These are phyloP conservation scores for Neurospora sp. DNA, from an alignment of 495 filamentous ascomycete species.

Conservation along the genomic window DNA sequence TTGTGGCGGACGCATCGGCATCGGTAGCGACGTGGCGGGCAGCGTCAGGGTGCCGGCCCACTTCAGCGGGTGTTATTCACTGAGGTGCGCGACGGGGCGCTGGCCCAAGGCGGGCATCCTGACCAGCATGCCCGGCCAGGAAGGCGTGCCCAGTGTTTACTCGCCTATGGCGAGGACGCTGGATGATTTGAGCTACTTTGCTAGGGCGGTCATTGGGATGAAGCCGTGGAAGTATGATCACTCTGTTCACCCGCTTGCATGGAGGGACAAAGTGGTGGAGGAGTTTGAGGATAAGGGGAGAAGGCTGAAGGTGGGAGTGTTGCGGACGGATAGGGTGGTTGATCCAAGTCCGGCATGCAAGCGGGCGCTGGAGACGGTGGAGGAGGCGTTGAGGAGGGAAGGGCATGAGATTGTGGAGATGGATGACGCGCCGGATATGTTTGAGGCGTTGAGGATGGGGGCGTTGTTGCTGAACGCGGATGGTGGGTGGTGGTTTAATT, in stretches of 20 bases:
- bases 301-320: conserved; percentile 62
- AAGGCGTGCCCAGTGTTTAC: conserved; percentile 82
- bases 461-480: conserved; percentile 82
- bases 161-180: conserved; percentile 90
- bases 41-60: conserved; percentile 85
- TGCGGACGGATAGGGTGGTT: conserved; percentile 78
- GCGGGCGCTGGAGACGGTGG: conserved; percentile 63
- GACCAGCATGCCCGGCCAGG: conserved; percentile 91
- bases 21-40: conserved; percentile 91
- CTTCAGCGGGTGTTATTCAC: conserved; percentile 79
- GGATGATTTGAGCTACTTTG: conserved; percentile 77
- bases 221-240: conserved; percentile 89
- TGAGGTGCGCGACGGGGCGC: conserved; percentile 88
- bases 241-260: conserved; percentile 72
- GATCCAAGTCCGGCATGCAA: conserved; percentile 77
- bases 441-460: conserved; percentile 67
- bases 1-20: conserved; percentile 80
- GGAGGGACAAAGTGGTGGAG: conserved; percentile 52
- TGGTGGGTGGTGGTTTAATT: conserved; percentile 70
- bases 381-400: conserved; percentile 51
- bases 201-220: conserved; percentile 68
- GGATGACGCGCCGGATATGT: conserved; percentile 46
- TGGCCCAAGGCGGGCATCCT: conserved; percentile 82
- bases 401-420: conserved; percentile 76
- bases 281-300: conserved; percentile 49